phyloP scores from a whole-genome alignment of 441 rosid species.

The Lepidium campestre region DNA sequence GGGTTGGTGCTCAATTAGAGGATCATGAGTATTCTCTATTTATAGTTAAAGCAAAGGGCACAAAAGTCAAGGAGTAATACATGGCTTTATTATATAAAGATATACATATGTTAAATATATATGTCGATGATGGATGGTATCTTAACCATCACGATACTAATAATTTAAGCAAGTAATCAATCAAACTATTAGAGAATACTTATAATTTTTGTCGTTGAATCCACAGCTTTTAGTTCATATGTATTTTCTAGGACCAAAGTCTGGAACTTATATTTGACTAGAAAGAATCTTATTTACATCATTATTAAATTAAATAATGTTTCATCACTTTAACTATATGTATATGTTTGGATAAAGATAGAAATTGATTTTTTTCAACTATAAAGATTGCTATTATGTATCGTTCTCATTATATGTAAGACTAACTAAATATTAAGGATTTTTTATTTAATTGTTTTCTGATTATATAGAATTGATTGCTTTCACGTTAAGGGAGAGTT shows the following conservation, averaged over 20 bases:
- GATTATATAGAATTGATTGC: background rate
- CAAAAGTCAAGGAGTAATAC: constrained; percentile 9
- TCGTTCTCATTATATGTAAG: no score
- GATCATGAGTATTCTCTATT: constrained; percentile 12
- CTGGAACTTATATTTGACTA: background rate
- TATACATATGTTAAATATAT: background rate
- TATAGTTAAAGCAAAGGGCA: constrained; percentile 13
- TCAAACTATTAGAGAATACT: background rate
- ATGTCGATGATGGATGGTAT: constrained; percentile 7
- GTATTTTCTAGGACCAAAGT: background rate
- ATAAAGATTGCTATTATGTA: background rate
- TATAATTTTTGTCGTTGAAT: background rate
- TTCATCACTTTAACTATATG: background rate
- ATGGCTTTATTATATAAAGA: constrained; percentile 5
- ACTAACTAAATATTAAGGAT: background rate
- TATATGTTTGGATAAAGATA: background rate
- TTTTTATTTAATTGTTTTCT: background rate
- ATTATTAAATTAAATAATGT: background rate
- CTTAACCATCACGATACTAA: constrained; percentile 14
- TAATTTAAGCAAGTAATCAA: background rate
- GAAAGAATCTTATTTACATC: background rate
- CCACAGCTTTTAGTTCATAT: background rate
- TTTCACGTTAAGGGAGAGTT: constrained; percentile 6
- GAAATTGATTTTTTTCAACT: background rate
- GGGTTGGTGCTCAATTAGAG: background rate